Percentiles rank a stretch among this genome's conserved stretches.
Conservation (phyloP, 257 asterid species). For the Plantago major region DNA sequence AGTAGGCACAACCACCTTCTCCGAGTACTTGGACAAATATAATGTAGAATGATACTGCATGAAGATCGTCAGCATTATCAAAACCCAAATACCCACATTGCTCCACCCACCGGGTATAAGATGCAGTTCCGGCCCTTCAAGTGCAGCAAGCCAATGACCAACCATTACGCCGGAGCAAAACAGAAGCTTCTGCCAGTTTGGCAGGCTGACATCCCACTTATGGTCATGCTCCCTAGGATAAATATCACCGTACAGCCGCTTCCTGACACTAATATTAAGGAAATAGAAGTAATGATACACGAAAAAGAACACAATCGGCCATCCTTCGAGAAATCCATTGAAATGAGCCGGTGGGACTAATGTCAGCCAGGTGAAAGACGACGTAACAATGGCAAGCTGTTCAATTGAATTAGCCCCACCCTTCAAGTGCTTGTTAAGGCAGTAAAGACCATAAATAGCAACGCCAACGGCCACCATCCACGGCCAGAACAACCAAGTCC, state of each 20-base stretch:
- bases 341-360: slow-evolving; percentile 90
- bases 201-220: slow-evolving; percentile 72
- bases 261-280: slow-evolving; percentile 58
- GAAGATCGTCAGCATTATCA: slow-evolving; percentile 50
- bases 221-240: slow-evolving; percentile 61
- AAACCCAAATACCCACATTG: slow-evolving; percentile 55
- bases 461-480: slow-evolving; percentile 60
- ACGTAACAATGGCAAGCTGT: slow-evolving; percentile 67
- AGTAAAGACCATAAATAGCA: slow-evolving; percentile 53
- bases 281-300: slow-evolving; percentile 89
- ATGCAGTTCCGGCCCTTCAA: slow-evolving; percentile 84
- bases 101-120: slow-evolving; percentile 79
- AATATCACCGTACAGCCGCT: slow-evolving; percentile 74
- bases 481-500: slow-evolving; percentile 96
- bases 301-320: slow-evolving; percentile 91
- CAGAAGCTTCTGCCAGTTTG: slow-evolving; percentile 62
- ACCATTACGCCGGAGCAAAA: slow-evolving; percentile 57
- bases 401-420: slow-evolving; percentile 55
- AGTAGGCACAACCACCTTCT: slow-evolving; percentile 90
- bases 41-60: slow-evolving; percentile 77
- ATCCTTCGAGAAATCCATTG: slow-evolving; percentile 95
- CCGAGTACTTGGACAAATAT: slow-evolving; percentile 90
- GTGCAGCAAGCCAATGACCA: slow-evolving; percentile 88
- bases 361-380: slow-evolving; percentile 87
- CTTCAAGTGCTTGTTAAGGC: slow-evolving; percentile 47